Evolutionary conservation across 2,329 filamentous ascomycete species (phyloP).

Genomic region (Pseudogymnoascus sp.): DNA sequence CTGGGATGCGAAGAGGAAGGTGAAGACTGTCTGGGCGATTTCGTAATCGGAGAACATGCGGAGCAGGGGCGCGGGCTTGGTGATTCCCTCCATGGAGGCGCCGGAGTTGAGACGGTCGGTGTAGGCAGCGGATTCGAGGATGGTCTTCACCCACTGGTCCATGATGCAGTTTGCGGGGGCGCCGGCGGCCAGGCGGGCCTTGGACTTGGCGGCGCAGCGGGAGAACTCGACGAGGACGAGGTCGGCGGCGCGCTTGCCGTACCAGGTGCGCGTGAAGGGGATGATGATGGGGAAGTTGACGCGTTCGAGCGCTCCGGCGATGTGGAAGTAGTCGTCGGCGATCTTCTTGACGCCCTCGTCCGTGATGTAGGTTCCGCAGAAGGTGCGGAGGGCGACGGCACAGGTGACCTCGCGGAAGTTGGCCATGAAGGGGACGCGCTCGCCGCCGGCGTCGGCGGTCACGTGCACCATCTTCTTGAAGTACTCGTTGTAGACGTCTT

Average conservation of each 20-base stretch:
- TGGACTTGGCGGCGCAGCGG: slow-evolving; percentile 89
- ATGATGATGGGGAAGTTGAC: slow-evolving; percentile 98
- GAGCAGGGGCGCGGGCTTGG: slow-evolving; percentile 77
- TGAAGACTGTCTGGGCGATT: slow-evolving; percentile 89
- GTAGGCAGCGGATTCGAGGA: slow-evolving; percentile 80
- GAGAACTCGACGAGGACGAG: slow-evolving; percentile 86
- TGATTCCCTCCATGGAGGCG: slow-evolving; percentile 56
- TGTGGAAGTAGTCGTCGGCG: slow-evolving; percentile 92
- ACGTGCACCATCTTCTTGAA: slow-evolving; percentile 72
- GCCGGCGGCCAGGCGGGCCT: slow-evolving; percentile 83
- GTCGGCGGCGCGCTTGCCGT: slow-evolving; percentile 90
- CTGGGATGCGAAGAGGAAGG: slow-evolving; percentile 94
- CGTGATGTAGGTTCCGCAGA: slow-evolving; percentile 91
- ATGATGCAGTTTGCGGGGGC: slow-evolving; percentile 87
- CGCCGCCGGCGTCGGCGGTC: slow-evolving; percentile 63
- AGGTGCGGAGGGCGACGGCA: slow-evolving; percentile 91
- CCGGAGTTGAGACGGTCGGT: slow-evolving; percentile 71
- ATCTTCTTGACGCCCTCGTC: slow-evolving; percentile 90
- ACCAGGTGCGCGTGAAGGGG: slow-evolving; percentile 93
- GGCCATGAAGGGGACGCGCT: slow-evolving; percentile 81
- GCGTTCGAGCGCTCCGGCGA: slow-evolving; percentile 89
- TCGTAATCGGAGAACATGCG: slow-evolving; percentile 86
- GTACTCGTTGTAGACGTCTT: slow-evolving; percentile 84
- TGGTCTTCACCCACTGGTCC: slow-evolving; percentile 87
- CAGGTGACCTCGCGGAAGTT: slow-evolving; percentile 93